phyloP scores from a whole-genome alignment of 192 early-diverging fungal genomes.

The Podila minutissima region DNA sequence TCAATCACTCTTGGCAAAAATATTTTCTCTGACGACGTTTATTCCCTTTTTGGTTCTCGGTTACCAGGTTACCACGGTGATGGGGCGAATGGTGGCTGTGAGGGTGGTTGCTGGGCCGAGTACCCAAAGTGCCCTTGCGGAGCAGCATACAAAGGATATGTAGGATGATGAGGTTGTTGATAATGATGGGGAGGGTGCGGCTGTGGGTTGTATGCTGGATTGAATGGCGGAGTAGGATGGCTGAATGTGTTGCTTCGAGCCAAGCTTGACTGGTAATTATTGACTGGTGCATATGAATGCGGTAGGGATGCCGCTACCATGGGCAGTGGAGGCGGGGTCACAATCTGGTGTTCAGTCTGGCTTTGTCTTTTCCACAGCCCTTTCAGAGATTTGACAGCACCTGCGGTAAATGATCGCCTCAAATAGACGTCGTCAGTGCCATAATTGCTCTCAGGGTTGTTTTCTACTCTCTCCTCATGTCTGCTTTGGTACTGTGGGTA shows the following conservation, averaged over 20 bases:
- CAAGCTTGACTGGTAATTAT: not conserved
- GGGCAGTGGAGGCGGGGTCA: conserved; percentile 18
- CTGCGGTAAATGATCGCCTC: conserved; percentile 21
- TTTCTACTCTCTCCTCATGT: not conserved
- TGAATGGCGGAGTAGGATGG: not conserved
- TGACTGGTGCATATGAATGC: not conserved
- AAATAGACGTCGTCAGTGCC: conserved; percentile 25
- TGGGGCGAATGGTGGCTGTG: not conserved
- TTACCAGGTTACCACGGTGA: too few relatives aligned
- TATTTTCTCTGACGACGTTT: not conserved
- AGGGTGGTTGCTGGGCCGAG: not conserved
- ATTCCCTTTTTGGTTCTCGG: not conserved
- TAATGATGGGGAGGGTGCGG: not conserved
- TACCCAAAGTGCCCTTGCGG: not conserved
- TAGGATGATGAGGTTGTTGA: not conserved
- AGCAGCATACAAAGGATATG: too few relatives aligned
- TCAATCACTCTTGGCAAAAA: not conserved
- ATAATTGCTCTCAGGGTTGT: conserved; percentile 17
- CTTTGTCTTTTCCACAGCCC: conserved; percentile 22
- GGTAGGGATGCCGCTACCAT: not conserved
- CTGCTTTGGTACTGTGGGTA: not conserved
- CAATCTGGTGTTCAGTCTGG: conserved; percentile 32
- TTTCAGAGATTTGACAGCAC: conserved; percentile 11
- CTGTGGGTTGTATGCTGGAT: not conserved
- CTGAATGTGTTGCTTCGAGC: conserved; percentile 17